phyloP scores from a whole-genome alignment of 352 stramenopile genomes.

The Aphanomyces cochlioides region DNA sequence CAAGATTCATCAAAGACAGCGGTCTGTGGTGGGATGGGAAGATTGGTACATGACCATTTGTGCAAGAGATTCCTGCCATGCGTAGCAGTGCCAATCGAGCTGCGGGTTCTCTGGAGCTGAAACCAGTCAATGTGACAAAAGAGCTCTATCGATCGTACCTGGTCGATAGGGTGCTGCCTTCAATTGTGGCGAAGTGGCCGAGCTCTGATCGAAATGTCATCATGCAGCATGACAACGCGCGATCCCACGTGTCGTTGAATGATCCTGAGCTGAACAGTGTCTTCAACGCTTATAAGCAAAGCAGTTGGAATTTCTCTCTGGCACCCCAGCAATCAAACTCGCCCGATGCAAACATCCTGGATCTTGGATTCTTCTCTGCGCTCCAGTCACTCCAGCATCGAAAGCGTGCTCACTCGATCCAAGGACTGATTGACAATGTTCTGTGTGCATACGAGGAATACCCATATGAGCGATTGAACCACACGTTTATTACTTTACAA shows the following conservation, averaged over 20 bases:
- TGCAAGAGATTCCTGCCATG: constrained; percentile 22
- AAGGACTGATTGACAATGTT: constrained; percentile 7
- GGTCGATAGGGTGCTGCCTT: neutral
- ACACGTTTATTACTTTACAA: neutral
- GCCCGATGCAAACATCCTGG: constrained; percentile 6
- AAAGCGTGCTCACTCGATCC: neutral
- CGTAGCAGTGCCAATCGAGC: constrained; percentile 31
- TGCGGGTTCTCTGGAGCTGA: constrained; percentile 23
- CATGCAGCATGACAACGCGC: neutral
- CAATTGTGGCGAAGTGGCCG: constrained; percentile 1
- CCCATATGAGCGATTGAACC: neutral
- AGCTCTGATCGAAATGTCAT: neutral
- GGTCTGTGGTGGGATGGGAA: constrained; percentile 45
- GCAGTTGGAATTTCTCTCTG: neutral
- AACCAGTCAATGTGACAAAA: neutral
- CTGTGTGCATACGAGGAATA: neutral
- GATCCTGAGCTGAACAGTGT: neutral
- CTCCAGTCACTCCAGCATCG: constrained; percentile 12
- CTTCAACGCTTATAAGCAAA: neutral
- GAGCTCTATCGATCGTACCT: neutral
- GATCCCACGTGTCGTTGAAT: neutral
- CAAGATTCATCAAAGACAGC: constrained; percentile 40
- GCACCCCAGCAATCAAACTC: neutral
- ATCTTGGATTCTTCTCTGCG: constrained; percentile 4
- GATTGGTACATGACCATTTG: constrained; percentile 43